phyloP scores from a whole-genome alignment of 116 monocot species.

The Posidonia oceanica region DNA sequence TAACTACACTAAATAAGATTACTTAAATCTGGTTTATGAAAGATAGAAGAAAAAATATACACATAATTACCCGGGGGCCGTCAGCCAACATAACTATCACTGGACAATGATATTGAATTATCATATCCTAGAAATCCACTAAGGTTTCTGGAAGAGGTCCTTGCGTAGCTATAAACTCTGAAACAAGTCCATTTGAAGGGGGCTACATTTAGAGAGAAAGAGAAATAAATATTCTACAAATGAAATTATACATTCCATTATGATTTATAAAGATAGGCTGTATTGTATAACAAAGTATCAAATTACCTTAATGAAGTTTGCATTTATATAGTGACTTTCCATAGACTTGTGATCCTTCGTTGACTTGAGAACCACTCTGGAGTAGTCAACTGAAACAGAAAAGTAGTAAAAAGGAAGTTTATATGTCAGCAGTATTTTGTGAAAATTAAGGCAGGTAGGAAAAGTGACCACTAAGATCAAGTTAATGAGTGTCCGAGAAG shows the following conservation, averaged over 20 bases:
- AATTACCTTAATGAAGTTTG: constrained; percentile 80
- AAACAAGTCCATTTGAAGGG: constrained; percentile 26
- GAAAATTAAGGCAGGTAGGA: background rate
- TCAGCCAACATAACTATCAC: constrained; percentile 94
- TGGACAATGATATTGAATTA: constrained; percentile 60
- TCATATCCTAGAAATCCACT: constrained; percentile 96
- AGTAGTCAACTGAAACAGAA: constrained; percentile 47
- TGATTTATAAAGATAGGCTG: background rate
- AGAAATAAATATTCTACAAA: background rate
- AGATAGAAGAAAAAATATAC: background rate
- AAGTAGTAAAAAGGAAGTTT: background rate
- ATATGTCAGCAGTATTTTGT: background rate
- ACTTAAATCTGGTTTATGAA: no score
- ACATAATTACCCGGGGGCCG: constrained; percentile 40
- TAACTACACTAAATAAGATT: no score
- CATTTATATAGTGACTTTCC: constrained; percentile 65
- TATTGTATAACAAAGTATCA: background rate
- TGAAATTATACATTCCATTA: background rate
- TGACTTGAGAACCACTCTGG: constrained; percentile 56
- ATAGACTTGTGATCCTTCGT: constrained; percentile 16
- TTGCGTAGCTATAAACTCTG: constrained; percentile 86
- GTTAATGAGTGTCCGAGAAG: no score
- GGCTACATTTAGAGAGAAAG: constrained; percentile 23
- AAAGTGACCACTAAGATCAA: background rate
- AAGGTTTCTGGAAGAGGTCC: constrained; percentile 79